Evolutionary conservation across 2,329 filamentous ascomycete species (phyloP), one percentile per base, ranked within the genome.

Genomic region (Aureobasidium melanogenum): DNA sequence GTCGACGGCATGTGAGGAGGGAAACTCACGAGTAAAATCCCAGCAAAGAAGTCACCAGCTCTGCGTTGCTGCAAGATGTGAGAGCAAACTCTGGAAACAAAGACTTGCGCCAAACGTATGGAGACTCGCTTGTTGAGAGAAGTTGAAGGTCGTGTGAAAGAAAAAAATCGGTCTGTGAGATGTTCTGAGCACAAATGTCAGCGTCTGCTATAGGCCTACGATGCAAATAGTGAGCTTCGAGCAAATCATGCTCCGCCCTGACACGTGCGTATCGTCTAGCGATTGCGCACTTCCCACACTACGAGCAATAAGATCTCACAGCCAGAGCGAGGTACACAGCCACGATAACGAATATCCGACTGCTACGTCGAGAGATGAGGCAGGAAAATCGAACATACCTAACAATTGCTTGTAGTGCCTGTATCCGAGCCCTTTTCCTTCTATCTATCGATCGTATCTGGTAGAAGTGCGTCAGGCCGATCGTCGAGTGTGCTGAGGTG

Each of bases 371-470:
- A 15, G 15, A 17, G 8, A 4, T 24, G 15, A 41, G 15, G 10
- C 9, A 17, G 38, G 22, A 30, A 34, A 30, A 32, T 22, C 1
- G 5, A 4, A 59, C 56, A 19, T 34, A 59, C 56, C 56, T 59
- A 59, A 41, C 3, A 32, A 39, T 48, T 24, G 56, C 34, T 46
- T 59, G 43, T 41, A 44, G 9, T 39, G 44, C 56, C 56, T 59
- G 15, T 59, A 59, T 30, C 22, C 32, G 34, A 30, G 32, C n/a
- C 44, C 32, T 32, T 44, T 59, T 50, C 44, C 56, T 32, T 50
- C 22, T 59, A 59, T 59, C 24, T 59, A 59, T 50, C 9, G 36
- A 28, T 34, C 28, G 44, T 41, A 14, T 59, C 56, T 59, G 14
- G 17, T 3, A 19, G 17, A 15, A 9, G 7, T 5, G 14, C 22